Base-by-base conservation (phyloP, 768 basidiomycete genomes). In the Podaxis carcinomalis region DNA sequence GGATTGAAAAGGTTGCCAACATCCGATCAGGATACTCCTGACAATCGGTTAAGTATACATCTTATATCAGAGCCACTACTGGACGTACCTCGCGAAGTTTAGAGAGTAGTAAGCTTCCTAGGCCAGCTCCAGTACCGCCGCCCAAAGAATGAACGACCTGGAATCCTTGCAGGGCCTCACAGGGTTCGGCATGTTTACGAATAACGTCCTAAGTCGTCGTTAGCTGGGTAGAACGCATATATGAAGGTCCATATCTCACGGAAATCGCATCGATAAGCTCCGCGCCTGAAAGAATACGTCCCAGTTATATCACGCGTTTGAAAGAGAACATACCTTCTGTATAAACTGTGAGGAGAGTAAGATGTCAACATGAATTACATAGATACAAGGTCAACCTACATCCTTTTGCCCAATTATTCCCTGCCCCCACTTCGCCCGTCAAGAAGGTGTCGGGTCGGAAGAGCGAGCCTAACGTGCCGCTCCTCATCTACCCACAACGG, bases 391-490 rank as follows among this genome's bases (percentile, higher is more conserved):
- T 39, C 25, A 44, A 77, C 88, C 75, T 67, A 92, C 91, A 92
- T 81, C 92, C 93, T 76, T 97, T 96, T 14, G 93, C 94, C 91
- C 93, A 97, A 64, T 95, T 96, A 68, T 98, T 97, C 16, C 94
- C 95, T 0, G 94, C 83, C n/a, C 82, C 81, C 1, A 74, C 72
- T 44, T 81, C 75, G 1, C 85, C 81, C 39, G 83, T 82, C 51
- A 95, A 70, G 70, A 83, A 96, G 1, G 92, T 96, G 69, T 95
- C 93, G 1, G 95, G 95, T 52, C 88, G 83, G 76, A 95, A 97
- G 5, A 98, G 79, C 6, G 70, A 66, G 2, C 94, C 94, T 40
- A 91, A 74, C 2, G 81, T 73, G 10, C 93, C 90, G 27, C 85
- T 80, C 51, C 85, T 84, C 53, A 93, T 75, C 85, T 92, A 56